Conservation (phyloP, 257 asterid species). For the Paraleonurus japonicus region DNA sequence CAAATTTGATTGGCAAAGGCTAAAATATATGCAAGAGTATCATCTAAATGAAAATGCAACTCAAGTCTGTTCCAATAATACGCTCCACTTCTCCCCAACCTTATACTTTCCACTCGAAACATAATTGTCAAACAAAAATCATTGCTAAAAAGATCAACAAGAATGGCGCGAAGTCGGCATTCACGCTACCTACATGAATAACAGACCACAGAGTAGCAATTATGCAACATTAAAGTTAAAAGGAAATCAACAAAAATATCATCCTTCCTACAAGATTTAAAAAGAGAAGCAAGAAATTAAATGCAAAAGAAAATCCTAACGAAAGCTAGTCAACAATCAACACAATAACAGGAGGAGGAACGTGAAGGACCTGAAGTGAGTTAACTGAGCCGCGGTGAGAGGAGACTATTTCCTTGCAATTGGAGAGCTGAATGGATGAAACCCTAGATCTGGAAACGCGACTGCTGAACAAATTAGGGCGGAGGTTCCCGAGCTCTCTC, state of each 20-base stretch:
- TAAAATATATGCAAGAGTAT: constrained; percentile 16
- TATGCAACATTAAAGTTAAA: background rate
- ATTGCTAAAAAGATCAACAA: constrained; percentile 6
- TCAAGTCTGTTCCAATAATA: background rate
- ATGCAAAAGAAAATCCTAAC: background rate
- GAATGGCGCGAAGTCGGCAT: background rate
- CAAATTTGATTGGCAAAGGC: background rate
- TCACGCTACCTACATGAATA: constrained; percentile 1
- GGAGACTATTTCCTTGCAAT: constrained; percentile 85
- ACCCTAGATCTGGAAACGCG: constrained; percentile 59
- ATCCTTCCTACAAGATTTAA: background rate
- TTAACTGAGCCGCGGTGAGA: constrained; percentile 88
- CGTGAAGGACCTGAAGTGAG: constrained; percentile 76
- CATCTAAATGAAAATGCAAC: background rate
- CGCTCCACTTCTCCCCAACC: constrained; percentile 4
- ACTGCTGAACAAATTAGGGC: constrained; percentile 75
- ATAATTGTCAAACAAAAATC: constrained; percentile 7
- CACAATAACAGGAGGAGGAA: background rate
- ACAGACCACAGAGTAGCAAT: constrained; percentile 3
- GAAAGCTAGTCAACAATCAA: background rate
- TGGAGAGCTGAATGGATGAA: constrained; percentile 81
- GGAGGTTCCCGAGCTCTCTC: constrained; percentile 84
- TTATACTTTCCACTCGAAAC: background rate
- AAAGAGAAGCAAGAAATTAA: background rate
- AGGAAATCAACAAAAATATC: background rate